Evolutionary conservation across 139 green algal species (phyloP), one percentile per base, ranked within the genome.

Genomic region (Ettlia oleoabundans): DNA sequence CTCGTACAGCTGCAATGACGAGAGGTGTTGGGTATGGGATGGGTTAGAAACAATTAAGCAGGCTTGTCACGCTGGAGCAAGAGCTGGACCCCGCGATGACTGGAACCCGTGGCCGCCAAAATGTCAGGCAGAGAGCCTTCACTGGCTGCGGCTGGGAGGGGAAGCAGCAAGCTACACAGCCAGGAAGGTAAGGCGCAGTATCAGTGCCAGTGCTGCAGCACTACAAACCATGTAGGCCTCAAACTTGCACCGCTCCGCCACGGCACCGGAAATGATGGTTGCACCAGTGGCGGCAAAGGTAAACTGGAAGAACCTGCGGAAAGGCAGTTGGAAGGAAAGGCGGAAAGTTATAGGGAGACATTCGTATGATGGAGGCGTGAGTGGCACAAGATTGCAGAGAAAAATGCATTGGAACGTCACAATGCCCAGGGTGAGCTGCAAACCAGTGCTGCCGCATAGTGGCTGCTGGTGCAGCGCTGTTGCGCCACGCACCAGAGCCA

Each of bases 251-350:
- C 89, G 84, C 90, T 97, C 93, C 28, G 92, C 92, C 32, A 95
- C 88, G 37, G 91, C 88, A 28, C 92, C 92, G 13, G 87, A 93
- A 18, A 95, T 85, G 62, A 96, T 96, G 66, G 93, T 96, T 35
- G 91, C 85, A 4, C 87, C 86, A n/a, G 91, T 92, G 40, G 92
- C 88, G 10, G 92, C 90, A 88, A 93, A 93, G 55, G 86, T 87
- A 61, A 87, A 89, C 77, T 89, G 86, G 86, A 89, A 89, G 76
- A 89, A 87, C 86, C 73, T 80, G 73, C 53, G 35, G 72, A n/a
- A n/a, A n/a, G n/a, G n/a, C n/a, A n/a, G n/a, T n/a, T n/a, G n/a
- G n/a, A n/a, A n/a, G n/a, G n/a, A n/a, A n/a, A n/a, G n/a, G n/a
- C n/a, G n/a, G n/a, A n/a, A n/a, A n/a, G n/a, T n/a, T n/a, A n/a